Evolutionary conservation across 106 monocot genomes (phyloP).

Genomic region (Gastrodia elata): DNA sequence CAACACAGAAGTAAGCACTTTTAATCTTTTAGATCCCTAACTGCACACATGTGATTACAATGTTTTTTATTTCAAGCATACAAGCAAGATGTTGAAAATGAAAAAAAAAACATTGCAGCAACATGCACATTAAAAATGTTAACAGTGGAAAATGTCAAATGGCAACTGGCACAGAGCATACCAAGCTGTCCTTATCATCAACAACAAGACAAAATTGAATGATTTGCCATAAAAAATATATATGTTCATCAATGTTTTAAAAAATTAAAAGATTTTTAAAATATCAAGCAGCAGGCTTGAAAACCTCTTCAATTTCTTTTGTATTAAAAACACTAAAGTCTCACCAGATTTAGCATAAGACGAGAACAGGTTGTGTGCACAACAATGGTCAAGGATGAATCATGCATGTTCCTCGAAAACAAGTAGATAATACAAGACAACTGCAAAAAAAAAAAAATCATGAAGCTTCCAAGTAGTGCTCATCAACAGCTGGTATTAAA

Average conservation of each 20-base stretch:
- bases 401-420: conserved; percentile 99
- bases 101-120: background rate
- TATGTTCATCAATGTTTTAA: background rate
- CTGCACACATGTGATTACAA: background rate
- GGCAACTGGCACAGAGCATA: background rate
- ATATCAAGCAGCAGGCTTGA: background rate
- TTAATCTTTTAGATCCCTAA: background rate
- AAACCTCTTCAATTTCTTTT: background rate
- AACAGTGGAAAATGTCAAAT: background rate
- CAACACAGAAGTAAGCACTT: background rate
- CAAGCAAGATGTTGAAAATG: background rate
- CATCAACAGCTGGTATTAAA: background rate
- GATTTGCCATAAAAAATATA: background rate
- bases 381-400: conserved; percentile 80
- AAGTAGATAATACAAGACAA: conserved; percentile 88
- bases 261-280: background rate
- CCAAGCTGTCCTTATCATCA: background rate
- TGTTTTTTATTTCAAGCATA: background rate
- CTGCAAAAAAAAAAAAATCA: conserved; percentile 31
- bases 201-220: background rate
- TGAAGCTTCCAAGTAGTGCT: background rate
- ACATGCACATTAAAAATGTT: background rate
- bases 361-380: conserved; percentile 97
- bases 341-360: conserved; percentile 90
- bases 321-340: conserved; percentile 1